These are phyloP conservation scores for Neoconidiobolus thromboides DNA, from an alignment of 371 early-diverging fungal species.

Conservation along the genomic window DNA sequence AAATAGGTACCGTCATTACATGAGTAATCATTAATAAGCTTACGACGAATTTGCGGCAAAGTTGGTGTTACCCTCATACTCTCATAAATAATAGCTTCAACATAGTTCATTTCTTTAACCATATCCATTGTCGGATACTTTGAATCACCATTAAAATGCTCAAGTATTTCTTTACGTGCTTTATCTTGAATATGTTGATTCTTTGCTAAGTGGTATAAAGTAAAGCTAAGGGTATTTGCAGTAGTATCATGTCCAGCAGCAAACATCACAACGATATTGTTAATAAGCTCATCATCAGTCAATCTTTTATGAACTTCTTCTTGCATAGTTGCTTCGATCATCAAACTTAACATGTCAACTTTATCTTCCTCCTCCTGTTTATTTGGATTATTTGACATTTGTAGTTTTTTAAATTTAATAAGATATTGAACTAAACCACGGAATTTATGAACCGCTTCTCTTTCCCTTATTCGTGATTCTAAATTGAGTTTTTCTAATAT, in stretches of 20 bases:
- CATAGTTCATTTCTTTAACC: background rate
- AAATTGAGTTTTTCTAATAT: background rate
- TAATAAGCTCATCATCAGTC: background rate
- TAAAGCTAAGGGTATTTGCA: background rate
- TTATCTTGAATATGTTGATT: background rate
- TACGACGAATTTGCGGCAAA: background rate
- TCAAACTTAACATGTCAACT: background rate
- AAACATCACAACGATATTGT: background rate
- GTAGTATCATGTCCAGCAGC: constrained; percentile 4
- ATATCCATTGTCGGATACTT: constrained; percentile 3
- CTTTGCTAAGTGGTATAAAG: background rate
- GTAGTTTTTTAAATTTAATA: background rate
- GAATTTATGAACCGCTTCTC: background rate
- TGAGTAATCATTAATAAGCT: background rate
- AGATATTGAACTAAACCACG: background rate
- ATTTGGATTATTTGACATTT: too few relatives aligned
- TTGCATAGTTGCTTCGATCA: background rate
- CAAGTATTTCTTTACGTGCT: background rate
- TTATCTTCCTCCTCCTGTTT: too few relatives aligned
- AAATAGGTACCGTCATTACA: background rate
- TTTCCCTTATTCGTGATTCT: background rate
- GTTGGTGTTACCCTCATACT: constrained; percentile 6
- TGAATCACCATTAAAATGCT: background rate
- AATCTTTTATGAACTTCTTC: background rate
- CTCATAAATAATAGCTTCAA: constrained; percentile 6